Percentiles rank a stretch among this genome's conserved stretches.
Conservation (phyloP, 305 asterid genomes). For the Plantago coronopus region DNA sequence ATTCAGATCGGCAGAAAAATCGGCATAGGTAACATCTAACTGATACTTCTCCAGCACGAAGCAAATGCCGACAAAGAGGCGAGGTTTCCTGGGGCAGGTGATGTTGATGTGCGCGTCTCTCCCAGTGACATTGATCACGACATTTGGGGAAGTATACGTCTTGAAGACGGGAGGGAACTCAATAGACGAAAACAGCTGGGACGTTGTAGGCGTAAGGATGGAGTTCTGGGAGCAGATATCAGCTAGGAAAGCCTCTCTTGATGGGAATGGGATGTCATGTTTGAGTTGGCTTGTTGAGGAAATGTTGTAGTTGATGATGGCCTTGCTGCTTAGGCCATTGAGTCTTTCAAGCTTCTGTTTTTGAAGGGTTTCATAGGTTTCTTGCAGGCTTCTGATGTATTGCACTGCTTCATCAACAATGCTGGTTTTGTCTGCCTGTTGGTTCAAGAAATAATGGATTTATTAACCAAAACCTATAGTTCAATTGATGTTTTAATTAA, state of each 20-base stretch:
- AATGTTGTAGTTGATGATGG: slow-evolving; percentile 5
- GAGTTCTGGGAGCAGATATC: slow-evolving; percentile 35
- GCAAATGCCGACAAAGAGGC: slow-evolving; percentile 36
- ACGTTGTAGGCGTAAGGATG: neutral
- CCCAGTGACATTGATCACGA: slow-evolving; percentile 40
- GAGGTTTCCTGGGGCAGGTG: slow-evolving; percentile 46
- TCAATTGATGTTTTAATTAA: no score
- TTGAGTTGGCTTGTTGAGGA: neutral
- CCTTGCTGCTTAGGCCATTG: slow-evolving; percentile 5
- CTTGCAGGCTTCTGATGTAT: slow-evolving; percentile 30
- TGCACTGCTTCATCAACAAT: slow-evolving; percentile 51
- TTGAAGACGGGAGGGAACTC: slow-evolving; percentile 19
- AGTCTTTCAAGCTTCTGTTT: slow-evolving; percentile 31
- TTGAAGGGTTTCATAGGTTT: slow-evolving; percentile 23
- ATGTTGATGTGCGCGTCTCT: slow-evolving; percentile 50
- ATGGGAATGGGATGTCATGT: slow-evolving; percentile 4
- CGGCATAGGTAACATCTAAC: slow-evolving; percentile 46
- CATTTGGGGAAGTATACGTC: slow-evolving; percentile 54
- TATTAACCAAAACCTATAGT: no score
- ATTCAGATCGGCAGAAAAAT: slow-evolving; percentile 31
- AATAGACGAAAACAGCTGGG: slow-evolving; percentile 8
- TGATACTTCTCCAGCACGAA: slow-evolving; percentile 44
- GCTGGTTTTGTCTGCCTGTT: slow-evolving; percentile 53
- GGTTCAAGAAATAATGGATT: neutral
- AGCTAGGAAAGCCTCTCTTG: slow-evolving; percentile 45